Conservation (phyloP, 768 basidiomycete genomes). For the Leccinum sublutescens region DNA sequence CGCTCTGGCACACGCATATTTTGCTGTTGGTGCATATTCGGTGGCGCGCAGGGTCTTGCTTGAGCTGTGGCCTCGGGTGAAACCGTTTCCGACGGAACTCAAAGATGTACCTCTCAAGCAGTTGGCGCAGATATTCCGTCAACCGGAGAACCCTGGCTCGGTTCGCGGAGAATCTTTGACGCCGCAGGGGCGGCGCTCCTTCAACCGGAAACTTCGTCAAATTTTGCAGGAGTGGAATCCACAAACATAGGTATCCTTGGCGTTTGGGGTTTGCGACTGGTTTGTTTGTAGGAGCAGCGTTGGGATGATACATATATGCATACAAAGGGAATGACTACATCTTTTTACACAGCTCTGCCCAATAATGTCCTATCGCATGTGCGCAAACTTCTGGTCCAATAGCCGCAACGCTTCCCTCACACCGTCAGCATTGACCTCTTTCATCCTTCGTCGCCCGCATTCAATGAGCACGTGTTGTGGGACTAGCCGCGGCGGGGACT, state of each 20-base stretch:
- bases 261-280: background rate
- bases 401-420: slow-evolving; percentile 74
- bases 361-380: slow-evolving; percentile 26
- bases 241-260: slow-evolving; percentile 5
- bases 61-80: slow-evolving; percentile 62
- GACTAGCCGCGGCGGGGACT: slow-evolving; percentile 51
- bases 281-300: background rate
- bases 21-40: slow-evolving; percentile 49
- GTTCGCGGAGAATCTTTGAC: slow-evolving; percentile 25
- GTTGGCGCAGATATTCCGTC: slow-evolving; percentile 47
- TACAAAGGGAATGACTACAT: background rate
- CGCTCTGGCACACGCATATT: slow-evolving; percentile 67
- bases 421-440: slow-evolving; percentile 69
- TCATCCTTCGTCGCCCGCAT: slow-evolving; percentile 59
- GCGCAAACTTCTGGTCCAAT: slow-evolving; percentile 62
- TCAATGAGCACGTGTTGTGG: slow-evolving; percentile 60
- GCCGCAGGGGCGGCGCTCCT: slow-evolving; percentile 33
- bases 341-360: background rate
- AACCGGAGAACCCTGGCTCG: slow-evolving; percentile 13
- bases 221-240: slow-evolving; percentile 27
- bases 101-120: slow-evolving; percentile 42
- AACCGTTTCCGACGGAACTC: slow-evolving; percentile 57
- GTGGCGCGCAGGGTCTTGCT: slow-evolving; percentile 55
- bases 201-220: slow-evolving; percentile 39
- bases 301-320: slow-evolving; percentile 7